Conservation (phyloP, 768 basidiomycete genomes). For the Phanerochaete sordida region DNA sequence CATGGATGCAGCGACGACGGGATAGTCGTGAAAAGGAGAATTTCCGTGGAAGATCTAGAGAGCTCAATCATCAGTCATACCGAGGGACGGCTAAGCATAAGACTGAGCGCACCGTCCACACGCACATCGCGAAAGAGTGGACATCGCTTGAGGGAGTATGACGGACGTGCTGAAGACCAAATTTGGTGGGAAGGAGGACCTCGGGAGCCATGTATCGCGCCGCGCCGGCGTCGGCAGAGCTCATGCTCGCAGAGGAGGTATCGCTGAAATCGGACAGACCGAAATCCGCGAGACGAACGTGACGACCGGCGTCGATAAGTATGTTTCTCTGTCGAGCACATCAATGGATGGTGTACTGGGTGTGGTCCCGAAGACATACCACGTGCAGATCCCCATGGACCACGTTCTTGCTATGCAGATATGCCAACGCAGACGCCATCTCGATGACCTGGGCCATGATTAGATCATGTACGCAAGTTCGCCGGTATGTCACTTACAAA, state of each 20-base stretch:
- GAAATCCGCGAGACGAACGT: conserved; percentile 9
- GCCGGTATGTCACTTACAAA: background rate
- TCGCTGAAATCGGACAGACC: conserved; percentile 1
- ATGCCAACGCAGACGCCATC: conserved; percentile 3
- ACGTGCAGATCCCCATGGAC: conserved; percentile 7
- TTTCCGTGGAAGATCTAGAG: background rate
- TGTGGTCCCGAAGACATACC: background rate
- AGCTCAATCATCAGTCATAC: too few relatives aligned
- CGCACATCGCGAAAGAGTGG: background rate
- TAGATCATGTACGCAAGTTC: too few relatives aligned
- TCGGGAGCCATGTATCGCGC: background rate
- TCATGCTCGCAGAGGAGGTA: background rate
- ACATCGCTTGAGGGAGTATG: background rate
- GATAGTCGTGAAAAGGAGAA: background rate
- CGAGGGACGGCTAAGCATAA: background rate
- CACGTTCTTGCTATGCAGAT: conserved; percentile 4
- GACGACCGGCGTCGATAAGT: conserved; percentile 8
- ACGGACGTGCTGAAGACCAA: background rate
- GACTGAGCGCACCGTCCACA: background rate
- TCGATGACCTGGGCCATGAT: background rate
- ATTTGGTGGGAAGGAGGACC: background rate
- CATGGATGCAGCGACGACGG: background rate
- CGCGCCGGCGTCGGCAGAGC: background rate
- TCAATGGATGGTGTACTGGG: background rate
- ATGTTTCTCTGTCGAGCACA: conserved; percentile 5